Conservation (phyloP, 768 basidiomycete genomes). For the Auriculariales sp. region DNA sequence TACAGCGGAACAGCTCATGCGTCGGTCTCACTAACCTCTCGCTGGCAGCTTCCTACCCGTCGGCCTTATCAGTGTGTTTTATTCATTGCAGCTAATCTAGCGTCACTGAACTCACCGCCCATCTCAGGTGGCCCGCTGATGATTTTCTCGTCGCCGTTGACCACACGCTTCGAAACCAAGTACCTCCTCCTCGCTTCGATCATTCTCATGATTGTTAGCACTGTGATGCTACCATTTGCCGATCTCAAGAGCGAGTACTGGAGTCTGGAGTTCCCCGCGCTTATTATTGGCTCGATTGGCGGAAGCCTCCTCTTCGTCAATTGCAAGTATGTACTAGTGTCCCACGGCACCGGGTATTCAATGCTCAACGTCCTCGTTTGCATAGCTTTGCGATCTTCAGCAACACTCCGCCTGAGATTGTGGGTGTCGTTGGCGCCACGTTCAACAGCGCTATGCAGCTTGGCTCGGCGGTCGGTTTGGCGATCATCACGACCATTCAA, state of each 20-base stretch:
- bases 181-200: slow-evolving; percentile 31
- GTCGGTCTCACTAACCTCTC: background rate
- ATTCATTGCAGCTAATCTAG: no score
- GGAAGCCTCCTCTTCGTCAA: slow-evolving; percentile 30
- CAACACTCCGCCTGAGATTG: slow-evolving; percentile 6
- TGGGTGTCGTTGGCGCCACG: slow-evolving; percentile 7
- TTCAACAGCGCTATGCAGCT: slow-evolving; percentile 8
- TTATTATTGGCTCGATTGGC: slow-evolving; percentile 32
- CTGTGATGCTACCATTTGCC: slow-evolving; percentile 26
- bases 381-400: slow-evolving; percentile 2
- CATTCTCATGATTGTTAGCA: slow-evolving; percentile 22
- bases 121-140: background rate
- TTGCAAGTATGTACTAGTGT: slow-evolving; percentile 25
- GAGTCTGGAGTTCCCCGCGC: slow-evolving; percentile 34
- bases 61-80: background rate
- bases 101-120: no score
- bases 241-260: slow-evolving; percentile 30
- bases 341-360: background rate
- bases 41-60: background rate
- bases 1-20: no score
- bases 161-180: slow-evolving; percentile 14
- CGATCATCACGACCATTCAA: slow-evolving; percentile 4
- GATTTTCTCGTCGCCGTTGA: background rate
- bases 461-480: slow-evolving; percentile 4
- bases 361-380: background rate